Conservation (phyloP, 2,329 filamentous ascomycete genomes). For the Capronia epimyces region DNA sequence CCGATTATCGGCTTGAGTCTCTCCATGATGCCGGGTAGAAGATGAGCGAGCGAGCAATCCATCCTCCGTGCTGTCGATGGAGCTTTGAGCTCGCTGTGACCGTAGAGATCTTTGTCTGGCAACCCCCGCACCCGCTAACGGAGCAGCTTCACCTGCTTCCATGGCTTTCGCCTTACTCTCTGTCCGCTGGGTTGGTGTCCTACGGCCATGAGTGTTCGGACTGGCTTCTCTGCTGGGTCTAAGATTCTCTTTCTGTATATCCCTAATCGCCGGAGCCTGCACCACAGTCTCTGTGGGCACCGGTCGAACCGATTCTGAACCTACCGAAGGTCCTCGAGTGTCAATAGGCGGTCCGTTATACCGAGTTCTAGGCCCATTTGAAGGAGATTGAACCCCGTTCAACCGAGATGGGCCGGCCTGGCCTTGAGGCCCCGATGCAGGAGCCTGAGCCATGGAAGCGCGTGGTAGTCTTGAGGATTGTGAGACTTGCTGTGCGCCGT, state of each 20-base stretch:
- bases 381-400: conserved; percentile 34
- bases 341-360: conserved; percentile 44
- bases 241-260: conserved; percentile 23
- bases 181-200: conserved; percentile 55
- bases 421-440: conserved; percentile 58
- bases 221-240: conserved; percentile 42
- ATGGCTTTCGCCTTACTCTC: conserved; percentile 42
- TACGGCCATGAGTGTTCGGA: conserved; percentile 54
- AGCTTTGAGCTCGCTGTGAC: conserved; percentile 57
- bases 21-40: conserved; percentile 27
- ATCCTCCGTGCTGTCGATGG: conserved; percentile 64
- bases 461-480: conserved; percentile 55
- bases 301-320: conserved; percentile 19
- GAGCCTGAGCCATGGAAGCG: conserved; percentile 54
- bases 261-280: conserved; percentile 22
- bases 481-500: conserved; percentile 29
- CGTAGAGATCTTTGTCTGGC: conserved; percentile 50
- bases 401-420: conserved; percentile 55
- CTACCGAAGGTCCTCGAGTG: conserved; percentile 26
- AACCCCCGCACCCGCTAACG: conserved; percentile 38
- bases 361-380: conserved; percentile 15
- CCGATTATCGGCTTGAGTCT: conserved; percentile 39
- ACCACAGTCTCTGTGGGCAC: conserved; percentile 15
- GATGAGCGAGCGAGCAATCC: conserved; percentile 41
- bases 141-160: conserved; percentile 44